Evolutionary conservation across 2,329 filamentous ascomycete species (phyloP).

Genomic region (Ophiostoma populinum): DNA sequence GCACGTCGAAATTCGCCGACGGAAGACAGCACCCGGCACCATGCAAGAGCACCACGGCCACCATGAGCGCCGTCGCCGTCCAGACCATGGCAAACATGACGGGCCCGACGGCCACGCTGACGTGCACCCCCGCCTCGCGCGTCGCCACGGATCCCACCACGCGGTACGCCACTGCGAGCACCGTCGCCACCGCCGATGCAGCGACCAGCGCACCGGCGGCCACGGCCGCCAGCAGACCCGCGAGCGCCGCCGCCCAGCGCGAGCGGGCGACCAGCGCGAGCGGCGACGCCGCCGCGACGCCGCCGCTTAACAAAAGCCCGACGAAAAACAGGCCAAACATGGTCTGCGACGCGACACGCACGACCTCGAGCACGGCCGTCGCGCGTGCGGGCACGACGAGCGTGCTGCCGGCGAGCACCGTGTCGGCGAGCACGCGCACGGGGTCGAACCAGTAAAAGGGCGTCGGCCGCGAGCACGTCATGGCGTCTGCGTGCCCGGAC

Average conservation of each 20-base stretch:
- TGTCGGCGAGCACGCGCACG: slow-evolving; percentile 59
- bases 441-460: slow-evolving; percentile 84
- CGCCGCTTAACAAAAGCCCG: slow-evolving; percentile 58
- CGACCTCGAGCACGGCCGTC: slow-evolving; percentile 53
- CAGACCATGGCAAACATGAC: slow-evolving; percentile 84
- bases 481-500: slow-evolving; percentile 40
- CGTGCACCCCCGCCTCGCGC: slow-evolving; percentile 56
- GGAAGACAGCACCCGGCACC: slow-evolving; percentile 60
- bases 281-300: slow-evolving; percentile 37
- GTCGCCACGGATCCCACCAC: slow-evolving; percentile 63
- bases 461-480: slow-evolving; percentile 60
- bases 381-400: slow-evolving; percentile 66
- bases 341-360: slow-evolving; percentile 57
- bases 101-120: slow-evolving; percentile 48
- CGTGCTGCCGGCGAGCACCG: slow-evolving; percentile 66
- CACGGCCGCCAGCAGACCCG: slow-evolving; percentile 53
- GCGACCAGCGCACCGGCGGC: slow-evolving; percentile 47
- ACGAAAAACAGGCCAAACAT: slow-evolving; percentile 84
- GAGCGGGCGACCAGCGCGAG: slow-evolving; percentile 35
- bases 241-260: slow-evolving; percentile 48
- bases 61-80: slow-evolving; percentile 50
- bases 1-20: no score
- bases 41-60: slow-evolving; percentile 58
- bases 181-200: slow-evolving; percentile 59
- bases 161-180: slow-evolving; percentile 68